These are phyloP conservation scores for Malus hybrid DNA, from an alignment of 331 rosid genomes.

Conservation along the genomic window DNA sequence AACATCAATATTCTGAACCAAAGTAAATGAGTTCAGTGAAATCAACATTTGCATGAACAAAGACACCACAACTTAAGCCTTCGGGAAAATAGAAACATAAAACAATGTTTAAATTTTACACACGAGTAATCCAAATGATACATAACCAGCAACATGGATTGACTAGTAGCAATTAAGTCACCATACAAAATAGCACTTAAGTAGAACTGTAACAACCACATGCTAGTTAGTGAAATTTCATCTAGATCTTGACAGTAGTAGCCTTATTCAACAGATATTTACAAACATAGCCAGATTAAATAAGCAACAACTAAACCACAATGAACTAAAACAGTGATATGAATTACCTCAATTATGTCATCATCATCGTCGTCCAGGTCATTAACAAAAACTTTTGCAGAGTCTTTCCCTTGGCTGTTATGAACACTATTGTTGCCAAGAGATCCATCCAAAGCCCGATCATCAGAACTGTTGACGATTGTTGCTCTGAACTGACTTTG, in stretches of 20 bases:
- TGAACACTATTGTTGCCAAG: conserved; percentile 21
- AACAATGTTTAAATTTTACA: neutral
- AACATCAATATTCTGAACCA: conserved; percentile 71
- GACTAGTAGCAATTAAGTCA: neutral
- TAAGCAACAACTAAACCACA: neutral
- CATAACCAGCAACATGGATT: neutral
- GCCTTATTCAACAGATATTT: neutral
- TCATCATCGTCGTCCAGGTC: conserved; percentile 65
- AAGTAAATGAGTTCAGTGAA: conserved; percentile 16
- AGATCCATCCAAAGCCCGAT: conserved; percentile 31
- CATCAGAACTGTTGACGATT: conserved; percentile 23
- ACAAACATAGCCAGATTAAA: neutral
- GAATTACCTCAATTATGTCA: conserved; percentile 63
- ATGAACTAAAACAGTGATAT: neutral
- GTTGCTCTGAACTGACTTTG: conserved; percentile 35
- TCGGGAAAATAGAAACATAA: neutral
- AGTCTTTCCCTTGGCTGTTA: conserved; percentile 26
- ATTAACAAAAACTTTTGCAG: conserved; percentile 24
- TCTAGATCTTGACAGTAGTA: neutral
- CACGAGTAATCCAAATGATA: neutral
- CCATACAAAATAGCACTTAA: neutral
- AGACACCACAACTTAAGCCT: neutral
- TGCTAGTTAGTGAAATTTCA: neutral
- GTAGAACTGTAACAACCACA: neutral
- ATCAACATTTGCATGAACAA: conserved; percentile 4